A percentile compares a stretch with the other conserved stretches of the same genome.
Conservation (phyloP, 1,284 basidiomycete species). For the Schizophyllum amplum region DNA sequence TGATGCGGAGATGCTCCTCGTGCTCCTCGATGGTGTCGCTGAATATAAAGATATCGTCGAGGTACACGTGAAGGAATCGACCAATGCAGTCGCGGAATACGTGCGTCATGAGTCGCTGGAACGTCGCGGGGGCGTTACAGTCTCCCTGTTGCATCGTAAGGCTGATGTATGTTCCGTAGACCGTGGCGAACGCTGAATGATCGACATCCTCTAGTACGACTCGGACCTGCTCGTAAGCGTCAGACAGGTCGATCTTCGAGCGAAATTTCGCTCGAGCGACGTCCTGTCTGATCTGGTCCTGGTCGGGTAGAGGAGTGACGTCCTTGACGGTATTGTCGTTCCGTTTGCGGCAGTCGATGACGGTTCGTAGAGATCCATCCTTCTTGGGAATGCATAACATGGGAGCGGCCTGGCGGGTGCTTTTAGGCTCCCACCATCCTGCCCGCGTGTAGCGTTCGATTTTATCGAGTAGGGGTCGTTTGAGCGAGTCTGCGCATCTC, state of each 20-base stretch:
- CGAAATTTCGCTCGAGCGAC: constrained; percentile 16
- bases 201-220: constrained; percentile 24
- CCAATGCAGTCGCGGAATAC: constrained; percentile 19
- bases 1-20: constrained; percentile 4
- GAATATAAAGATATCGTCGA: constrained; percentile 22
- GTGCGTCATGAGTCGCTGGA: constrained; percentile 22
- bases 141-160: constrained; percentile 24
- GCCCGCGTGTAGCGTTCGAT: constrained; percentile 18
- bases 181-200: constrained; percentile 17
- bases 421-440: constrained; percentile 18
- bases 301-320: constrained; percentile 15
- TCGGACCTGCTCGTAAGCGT: constrained; percentile 28
- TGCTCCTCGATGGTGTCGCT: constrained; percentile 20
- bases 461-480: constrained; percentile 16
- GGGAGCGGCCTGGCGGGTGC: constrained; percentile 17
- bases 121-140: constrained; percentile 19
- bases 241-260: constrained; percentile 22
- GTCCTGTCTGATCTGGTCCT: constrained; percentile 18
- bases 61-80: constrained; percentile 19
- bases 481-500: constrained; percentile 16
- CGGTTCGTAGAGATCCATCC: constrained; percentile 9
- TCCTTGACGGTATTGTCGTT: constrained; percentile 16
- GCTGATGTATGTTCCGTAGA: constrained; percentile 28
- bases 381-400: constrained; percentile 19
- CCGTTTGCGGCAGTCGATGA: constrained; percentile 10